A percentile compares a stretch with the other conserved stretches of the same genome.
phyloP scores from a whole-genome alignment of 768 basidiomycete genomes.

The Pulveroboletus sp. region DNA sequence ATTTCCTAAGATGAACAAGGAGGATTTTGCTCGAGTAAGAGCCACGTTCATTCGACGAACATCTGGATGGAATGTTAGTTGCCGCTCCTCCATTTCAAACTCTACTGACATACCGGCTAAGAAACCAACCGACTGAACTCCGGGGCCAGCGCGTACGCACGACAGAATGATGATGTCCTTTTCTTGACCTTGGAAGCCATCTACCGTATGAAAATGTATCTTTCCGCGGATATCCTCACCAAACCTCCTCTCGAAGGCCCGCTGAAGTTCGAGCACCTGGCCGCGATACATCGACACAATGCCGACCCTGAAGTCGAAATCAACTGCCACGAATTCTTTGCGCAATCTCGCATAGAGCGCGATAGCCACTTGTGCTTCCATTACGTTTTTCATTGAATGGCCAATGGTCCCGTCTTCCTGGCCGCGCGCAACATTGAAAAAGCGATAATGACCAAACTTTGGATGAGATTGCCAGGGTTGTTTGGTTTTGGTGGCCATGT shows the following conservation, averaged over 20 bases:
- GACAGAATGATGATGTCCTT: slow-evolving; percentile 98
- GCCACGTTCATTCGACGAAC: slow-evolving; percentile 97
- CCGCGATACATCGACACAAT: slow-evolving; percentile 95
- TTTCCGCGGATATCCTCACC: slow-evolving; percentile 65
- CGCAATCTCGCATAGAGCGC: slow-evolving; percentile 72
- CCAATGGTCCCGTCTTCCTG: slow-evolving; percentile 52
- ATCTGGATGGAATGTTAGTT: slow-evolving; percentile 40
- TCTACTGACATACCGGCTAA: slow-evolving; percentile 55
- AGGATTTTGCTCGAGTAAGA: slow-evolving; percentile 92
- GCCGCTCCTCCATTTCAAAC: background rate
- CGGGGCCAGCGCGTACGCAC: slow-evolving; percentile 90
- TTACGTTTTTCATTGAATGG: slow-evolving; percentile 72
- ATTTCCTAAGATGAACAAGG: slow-evolving; percentile 91
- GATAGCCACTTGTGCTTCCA: slow-evolving; percentile 74
- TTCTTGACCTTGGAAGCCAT: slow-evolving; percentile 99
- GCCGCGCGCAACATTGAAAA: slow-evolving; percentile 77
- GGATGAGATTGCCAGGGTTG: slow-evolving; percentile 82
- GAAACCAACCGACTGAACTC: slow-evolving; percentile 83
- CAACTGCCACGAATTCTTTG: slow-evolving; percentile 55
- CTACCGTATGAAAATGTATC: slow-evolving; percentile 95
- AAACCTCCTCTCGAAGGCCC: slow-evolving; percentile 67
- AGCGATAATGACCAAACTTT: slow-evolving; percentile 83
- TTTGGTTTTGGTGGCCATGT: slow-evolving; percentile 78
- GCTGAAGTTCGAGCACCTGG: slow-evolving; percentile 74
- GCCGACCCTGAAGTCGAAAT: slow-evolving; percentile 57